Base-by-base conservation (phyloP, 2,329 filamentous ascomycete species). In the Colletotrichum tabaci region DNA sequence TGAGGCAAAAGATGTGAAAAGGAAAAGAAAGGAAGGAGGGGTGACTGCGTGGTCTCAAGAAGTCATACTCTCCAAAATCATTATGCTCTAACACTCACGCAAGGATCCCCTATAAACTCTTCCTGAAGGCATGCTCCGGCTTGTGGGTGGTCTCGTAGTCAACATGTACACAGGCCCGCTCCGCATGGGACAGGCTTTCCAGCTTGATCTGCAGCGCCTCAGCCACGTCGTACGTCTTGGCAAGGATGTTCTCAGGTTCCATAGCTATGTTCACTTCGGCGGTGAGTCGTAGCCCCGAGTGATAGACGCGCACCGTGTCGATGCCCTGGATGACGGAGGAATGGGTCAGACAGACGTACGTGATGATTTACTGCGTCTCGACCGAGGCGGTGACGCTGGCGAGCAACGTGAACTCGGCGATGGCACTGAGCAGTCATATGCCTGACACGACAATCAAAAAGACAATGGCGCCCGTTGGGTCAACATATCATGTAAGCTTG, bases 251-350 rank as follows among this genome's bases (percentile, higher is more conserved):
- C 1, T 89, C 85, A 0, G 91, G 89, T 75, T 95, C 90, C 94
- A 98, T 98, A 77, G 98, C 96, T 66, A 98, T 91, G 80, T 98
- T 96, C 50, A 98, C 94, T 85, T 99, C 96, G 75, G 97, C 95
- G 75, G 98, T 95, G 55, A 98, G 89, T 26, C 96, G 89, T 1
- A 95, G 90, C 0, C 96, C 96, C 5, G 91, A 94, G 82, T 98
- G 95, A 83, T 97, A 98, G 1, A 95, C 94, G 62, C 96, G 91
- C 5, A 98, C 96, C 3, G 96, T 98, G 81, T 98, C 96, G 79
- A 98, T 97, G 77, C 94, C 93, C 65, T 87, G 87, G 79, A 98
- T 94, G 52, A 87, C 82, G 0, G 93, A 89, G 49, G 93, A 95
- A 84, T 98, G 96, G n/a, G 96, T 98, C 85, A 98, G 91, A 87